Conservation (phyloP, 352 stramenopile genomes). For the Globisporangium nunn region DNA sequence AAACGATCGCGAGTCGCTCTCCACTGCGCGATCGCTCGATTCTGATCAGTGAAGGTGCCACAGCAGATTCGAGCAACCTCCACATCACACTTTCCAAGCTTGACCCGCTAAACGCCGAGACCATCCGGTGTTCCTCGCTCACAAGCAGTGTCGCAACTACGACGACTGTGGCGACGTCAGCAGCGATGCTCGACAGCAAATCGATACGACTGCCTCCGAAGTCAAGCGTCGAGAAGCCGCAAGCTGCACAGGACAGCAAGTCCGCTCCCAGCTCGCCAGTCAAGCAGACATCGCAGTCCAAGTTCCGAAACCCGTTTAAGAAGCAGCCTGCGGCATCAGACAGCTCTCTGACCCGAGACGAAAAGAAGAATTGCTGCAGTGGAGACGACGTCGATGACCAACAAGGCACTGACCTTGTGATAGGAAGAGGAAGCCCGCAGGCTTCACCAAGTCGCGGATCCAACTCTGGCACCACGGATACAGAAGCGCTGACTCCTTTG, state of each 20-base stretch:
- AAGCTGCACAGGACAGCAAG: slow-evolving; percentile 1
- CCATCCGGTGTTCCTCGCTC: slow-evolving; percentile 3
- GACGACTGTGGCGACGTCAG: background rate
- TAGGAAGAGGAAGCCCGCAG: background rate
- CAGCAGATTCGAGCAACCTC: background rate
- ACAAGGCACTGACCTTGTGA: slow-evolving; percentile 1
- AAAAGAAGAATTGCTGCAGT: background rate
- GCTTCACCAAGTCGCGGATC: background rate
- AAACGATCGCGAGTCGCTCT: slow-evolving; percentile 4
- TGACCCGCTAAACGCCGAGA: slow-evolving; percentile 8
- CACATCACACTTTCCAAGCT: slow-evolving; percentile 4
- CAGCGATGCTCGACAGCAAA: slow-evolving; percentile 2
- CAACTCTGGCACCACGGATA: background rate
- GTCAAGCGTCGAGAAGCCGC: slow-evolving; percentile 1
- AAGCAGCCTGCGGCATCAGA: background rate
- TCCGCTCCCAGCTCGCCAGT: background rate
- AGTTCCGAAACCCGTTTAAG: slow-evolving; percentile 12
- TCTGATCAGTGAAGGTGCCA: background rate
- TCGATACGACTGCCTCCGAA: slow-evolving; percentile 1
- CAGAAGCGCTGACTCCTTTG: background rate
- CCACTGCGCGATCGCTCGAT: slow-evolving; percentile 3
- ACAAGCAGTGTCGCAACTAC: background rate
- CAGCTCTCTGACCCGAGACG: background rate
- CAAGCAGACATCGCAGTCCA: slow-evolving; percentile 3
- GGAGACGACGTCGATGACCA: background rate